Base-by-base conservation (phyloP, 2,329 filamentous ascomycete species). In the Penicillium digitatum region DNA sequence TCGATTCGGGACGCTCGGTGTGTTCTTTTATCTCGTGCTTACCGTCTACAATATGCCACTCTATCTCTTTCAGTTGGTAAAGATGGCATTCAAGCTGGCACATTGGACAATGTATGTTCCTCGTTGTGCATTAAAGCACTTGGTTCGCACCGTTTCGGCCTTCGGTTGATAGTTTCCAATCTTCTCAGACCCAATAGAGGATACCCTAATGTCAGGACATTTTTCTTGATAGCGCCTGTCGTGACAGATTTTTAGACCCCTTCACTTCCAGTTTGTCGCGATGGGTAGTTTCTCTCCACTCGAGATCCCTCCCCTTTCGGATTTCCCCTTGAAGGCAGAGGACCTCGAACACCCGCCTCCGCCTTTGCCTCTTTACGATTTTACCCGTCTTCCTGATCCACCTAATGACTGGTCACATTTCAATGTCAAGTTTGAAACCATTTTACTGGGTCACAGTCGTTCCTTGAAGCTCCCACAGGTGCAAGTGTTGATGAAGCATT, bases 371-470 rank as follows among this genome's bases (percentile, higher is more conserved):
- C 20, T 37, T 11, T 62, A 52, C 29, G 43, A 60, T 18, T 31
- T 65, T 22, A 43, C 16, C 2, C 3, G 11, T 18, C 52, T 64
- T 24, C 42, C 47, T 1, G 48, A 55, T 35, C 55, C 58, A 18
- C 58, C 61, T 12, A 20, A 38, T 1, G 50, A 59, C 20, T 65
- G 45, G 45, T 5, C 12, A 6, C 55, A 61, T 34, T 44, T 60
- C 2, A 20, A 27, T 48, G 9, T 24, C 9, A 42, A 18, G 12
- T 54, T 20, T n/a, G 11, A 1, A 8, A 7, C 2, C 16, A 4
- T 51, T 37, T 8, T 2, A 14, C 3, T 9, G 8, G 29, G 35
- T 14, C 6, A 11, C 4, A 22, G 27, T 20, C 51, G 51, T 39
- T 12, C 22, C 11, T 32, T 54, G 22, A 48, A 34, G 35, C n/a